Evolutionary conservation across 2,329 filamentous ascomycete species (phyloP), one percentile per base, ranked within the genome.

Genomic region (Chaetomiaceae sp.): DNA sequence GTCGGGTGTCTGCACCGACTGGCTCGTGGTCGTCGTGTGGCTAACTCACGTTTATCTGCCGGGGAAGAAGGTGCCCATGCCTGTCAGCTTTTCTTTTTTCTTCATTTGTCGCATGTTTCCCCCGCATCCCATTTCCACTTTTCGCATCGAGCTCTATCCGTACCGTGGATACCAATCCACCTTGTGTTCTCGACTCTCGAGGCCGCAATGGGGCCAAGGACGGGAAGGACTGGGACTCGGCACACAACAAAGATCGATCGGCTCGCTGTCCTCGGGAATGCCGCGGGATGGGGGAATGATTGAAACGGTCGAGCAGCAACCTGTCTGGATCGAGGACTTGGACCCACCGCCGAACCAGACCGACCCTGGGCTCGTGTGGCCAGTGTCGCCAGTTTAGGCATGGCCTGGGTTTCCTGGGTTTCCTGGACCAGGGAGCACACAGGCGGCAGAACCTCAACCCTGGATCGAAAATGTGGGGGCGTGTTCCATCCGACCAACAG

Each of bases 401-500:
- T 25, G 21, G 39, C 16, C 13, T 25, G 33, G 27, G 12, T n/a
- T n/a, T n/a, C n/a, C n/a, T 23, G 37, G 19, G 37, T n/a, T n/a
- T n/a, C 19, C 19, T 19, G n/a, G 23, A 21, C 23, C n/a, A 33
- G 25, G 25, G 44, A 30, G 38, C 27, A 41, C 3, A 33, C 17
- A 17, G 21, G 33, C 43, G 46, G 43, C 48, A 52, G 55, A 58
- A 56, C 56, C 56, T 56, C 44, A 57, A 52, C 51, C 53, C 53
- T 57, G 58, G 56, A 57, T 53, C 44, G 31, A 45, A 53, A 37
- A 30, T 31, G 30, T 40, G 47, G 43, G 23, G 31, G 6, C 12
- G 30, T 16, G 17, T 7, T 6, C 37, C 42, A 44, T 44, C 37
- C 38, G 42, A 51, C 56, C 57, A 58, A 60, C 50, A 51, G 35